Conservation (phyloP, 208 protist genomes). For the Trypanosomatidae sp. region DNA sequence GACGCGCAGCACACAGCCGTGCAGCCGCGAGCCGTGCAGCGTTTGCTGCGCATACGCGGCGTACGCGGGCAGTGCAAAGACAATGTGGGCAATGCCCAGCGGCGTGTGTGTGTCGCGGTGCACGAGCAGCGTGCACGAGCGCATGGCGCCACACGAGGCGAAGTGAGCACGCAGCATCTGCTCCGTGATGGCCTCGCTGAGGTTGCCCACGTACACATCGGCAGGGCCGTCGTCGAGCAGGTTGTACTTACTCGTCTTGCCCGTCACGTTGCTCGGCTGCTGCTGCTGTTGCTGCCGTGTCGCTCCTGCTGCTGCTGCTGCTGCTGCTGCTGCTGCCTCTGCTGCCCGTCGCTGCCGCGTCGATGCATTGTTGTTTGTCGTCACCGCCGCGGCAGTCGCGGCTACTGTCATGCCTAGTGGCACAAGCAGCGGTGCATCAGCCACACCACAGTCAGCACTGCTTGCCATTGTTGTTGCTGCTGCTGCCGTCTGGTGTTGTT, state of each 20-base stretch:
- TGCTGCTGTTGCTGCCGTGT: not conserved
- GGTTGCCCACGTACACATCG: constrained; percentile 76
- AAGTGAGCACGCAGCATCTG: constrained; percentile 73
- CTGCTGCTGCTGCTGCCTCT: not conserved
- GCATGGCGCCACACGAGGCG: constrained; percentile 45
- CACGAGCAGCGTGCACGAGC: constrained; percentile 53
- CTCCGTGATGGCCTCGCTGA: constrained; percentile 65
- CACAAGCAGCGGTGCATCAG: constrained; percentile 23
- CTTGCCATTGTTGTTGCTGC: not conserved
- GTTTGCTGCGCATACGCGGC: constrained; percentile 70
- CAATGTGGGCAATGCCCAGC: constrained; percentile 59
- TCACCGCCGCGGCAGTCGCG: constrained; percentile 9
- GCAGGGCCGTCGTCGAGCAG: constrained; percentile 52
- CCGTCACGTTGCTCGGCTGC: constrained; percentile 29
- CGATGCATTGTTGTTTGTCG: not conserved
- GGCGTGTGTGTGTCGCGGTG: constrained; percentile 60
- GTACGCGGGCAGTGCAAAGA: constrained; percentile 71
- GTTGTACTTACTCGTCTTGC: constrained; percentile 72
- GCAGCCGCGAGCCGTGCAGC: constrained; percentile 71
- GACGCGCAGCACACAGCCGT: constrained; percentile 63
- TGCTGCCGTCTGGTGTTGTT: too few species aligned
- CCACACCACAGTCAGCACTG: constrained; percentile 10
- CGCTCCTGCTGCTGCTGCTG: not conserved
- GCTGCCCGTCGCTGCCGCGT: not conserved
- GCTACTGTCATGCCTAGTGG: too few species aligned